Base-by-base conservation (phyloP, 2,329 filamentous ascomycete genomes). In the Cyanodermella asteris region DNA sequence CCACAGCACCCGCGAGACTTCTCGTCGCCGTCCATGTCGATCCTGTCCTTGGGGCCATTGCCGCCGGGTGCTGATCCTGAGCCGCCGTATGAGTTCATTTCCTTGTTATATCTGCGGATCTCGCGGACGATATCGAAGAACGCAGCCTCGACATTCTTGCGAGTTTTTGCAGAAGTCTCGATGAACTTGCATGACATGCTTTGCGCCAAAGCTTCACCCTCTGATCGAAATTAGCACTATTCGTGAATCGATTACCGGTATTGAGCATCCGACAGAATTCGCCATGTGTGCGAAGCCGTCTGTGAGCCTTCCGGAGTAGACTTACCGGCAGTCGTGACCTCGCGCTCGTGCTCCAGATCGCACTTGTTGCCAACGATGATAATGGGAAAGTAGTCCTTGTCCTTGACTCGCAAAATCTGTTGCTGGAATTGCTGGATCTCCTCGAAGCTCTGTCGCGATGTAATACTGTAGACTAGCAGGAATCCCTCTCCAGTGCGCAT, bases 381-480 rank as follows among this genome's bases (percentile, higher is more conserved):
- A 61, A 97, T 94, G 40, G 87, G 87, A 61, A 97, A 97, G 52
- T 93, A 91, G 56, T 97, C 87, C 68, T 91, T 94, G 60, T 94
- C 87, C 65, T 97, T 97, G 42, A 97, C 87, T 40, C 87, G 63
- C 39, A 97, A 62, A 47, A 97, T 97, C 55, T 97, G 87, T 61
- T 94, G 82, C 55, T 94, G 82, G 56, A 94, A 94, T 24, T 81
- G 91, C 55, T 81, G 75, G 51, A 97, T 94, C 59, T 97, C 87
- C 49, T 97, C 84, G 45, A 93, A 94, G 43, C 78, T 91, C 55
- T 93, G 82, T 45, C 82, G 70, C 45, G 84, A 93, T 28, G 78
- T 93, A 59, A 97, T 97, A 38, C 82, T 91, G 63, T 94, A 94
- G 44, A 94, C 81, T 26, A 97, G 71, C 45, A 97, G 59, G 56